Conservation (phyloP, 306 rosid species). For the Inga laurina region DNA sequence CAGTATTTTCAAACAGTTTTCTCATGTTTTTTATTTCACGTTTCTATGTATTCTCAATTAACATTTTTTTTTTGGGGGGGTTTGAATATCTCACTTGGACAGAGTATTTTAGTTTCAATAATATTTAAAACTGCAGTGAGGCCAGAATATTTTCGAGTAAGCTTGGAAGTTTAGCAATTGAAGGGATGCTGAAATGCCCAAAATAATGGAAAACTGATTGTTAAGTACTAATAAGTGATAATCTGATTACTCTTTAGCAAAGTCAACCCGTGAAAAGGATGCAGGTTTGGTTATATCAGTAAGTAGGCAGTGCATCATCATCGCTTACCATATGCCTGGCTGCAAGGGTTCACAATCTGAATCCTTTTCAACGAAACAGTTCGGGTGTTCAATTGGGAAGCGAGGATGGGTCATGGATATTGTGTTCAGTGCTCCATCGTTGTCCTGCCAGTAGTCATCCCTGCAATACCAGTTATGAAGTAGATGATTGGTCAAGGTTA, state of each 20-base stretch:
- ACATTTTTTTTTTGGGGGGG: no score
- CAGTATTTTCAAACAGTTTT: not conserved
- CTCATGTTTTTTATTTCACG: no score
- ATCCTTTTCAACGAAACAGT: slow-evolving; percentile 62
- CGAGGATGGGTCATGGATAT: slow-evolving; percentile 95
- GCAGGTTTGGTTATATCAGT: slow-evolving; percentile 3
- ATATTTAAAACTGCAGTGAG: no score
- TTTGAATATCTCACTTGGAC: no score
- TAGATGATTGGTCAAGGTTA: slow-evolving; percentile 33
- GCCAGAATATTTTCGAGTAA: no score
- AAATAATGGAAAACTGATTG: not conserved
- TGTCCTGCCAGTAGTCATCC: slow-evolving; percentile 97
- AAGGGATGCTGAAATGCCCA: not conserved
- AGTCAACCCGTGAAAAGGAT: slow-evolving; percentile 15
- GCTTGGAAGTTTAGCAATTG: no score
- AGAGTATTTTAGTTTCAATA: no score
- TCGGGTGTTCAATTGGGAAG: slow-evolving; percentile 84
- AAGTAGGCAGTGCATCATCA: slow-evolving; percentile 20
- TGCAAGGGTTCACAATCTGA: slow-evolving; percentile 79
- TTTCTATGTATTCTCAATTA: no score
- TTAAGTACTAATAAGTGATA: slow-evolving; percentile 10
- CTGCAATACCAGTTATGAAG: slow-evolving; percentile 45
- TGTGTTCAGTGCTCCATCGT: slow-evolving; percentile 96
- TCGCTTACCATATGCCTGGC: slow-evolving; percentile 74
- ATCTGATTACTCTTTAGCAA: slow-evolving; percentile 6